A percentile compares a stretch with the other conserved stretches of the same genome.
Conservation (phyloP, 306 rosid genomes). For the Inga oerstediana region DNA sequence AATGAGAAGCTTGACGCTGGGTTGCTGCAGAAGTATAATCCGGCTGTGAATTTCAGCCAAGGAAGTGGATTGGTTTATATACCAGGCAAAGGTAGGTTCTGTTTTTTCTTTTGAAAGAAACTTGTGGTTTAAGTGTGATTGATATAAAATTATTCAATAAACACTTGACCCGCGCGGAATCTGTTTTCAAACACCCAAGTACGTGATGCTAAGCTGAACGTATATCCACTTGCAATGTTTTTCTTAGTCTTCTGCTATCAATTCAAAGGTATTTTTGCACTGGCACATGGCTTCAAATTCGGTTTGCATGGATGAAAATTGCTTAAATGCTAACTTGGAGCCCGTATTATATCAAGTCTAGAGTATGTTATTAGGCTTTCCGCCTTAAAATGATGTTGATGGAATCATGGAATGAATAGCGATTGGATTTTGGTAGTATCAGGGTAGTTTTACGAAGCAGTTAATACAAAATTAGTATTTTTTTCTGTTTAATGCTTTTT, state of each 20-base stretch:
- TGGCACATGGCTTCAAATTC: not conserved
- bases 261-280: not conserved
- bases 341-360: not conserved
- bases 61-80: conserved; percentile 47
- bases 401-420: not conserved
- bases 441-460: conserved; percentile 23
- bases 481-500: not conserved
- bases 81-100: conserved; percentile 33
- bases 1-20: not conserved
- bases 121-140: not conserved
- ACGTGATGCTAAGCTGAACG: not conserved
- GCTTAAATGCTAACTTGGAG: not conserved
- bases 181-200: not conserved
- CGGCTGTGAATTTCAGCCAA: conserved; percentile 42
- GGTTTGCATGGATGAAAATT: not conserved
- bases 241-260: not conserved
- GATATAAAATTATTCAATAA: not conserved
- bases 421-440: not conserved
- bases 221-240: not conserved
- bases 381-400: not conserved
- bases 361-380: not conserved
- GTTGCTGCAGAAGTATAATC: conserved; percentile 50
- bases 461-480: not conserved
- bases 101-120: not conserved
- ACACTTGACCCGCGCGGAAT: not conserved